These are phyloP conservation scores for Fusarium sp. DNA, from an alignment of 2,329 filamentous ascomycete species.

Conservation along the genomic window DNA sequence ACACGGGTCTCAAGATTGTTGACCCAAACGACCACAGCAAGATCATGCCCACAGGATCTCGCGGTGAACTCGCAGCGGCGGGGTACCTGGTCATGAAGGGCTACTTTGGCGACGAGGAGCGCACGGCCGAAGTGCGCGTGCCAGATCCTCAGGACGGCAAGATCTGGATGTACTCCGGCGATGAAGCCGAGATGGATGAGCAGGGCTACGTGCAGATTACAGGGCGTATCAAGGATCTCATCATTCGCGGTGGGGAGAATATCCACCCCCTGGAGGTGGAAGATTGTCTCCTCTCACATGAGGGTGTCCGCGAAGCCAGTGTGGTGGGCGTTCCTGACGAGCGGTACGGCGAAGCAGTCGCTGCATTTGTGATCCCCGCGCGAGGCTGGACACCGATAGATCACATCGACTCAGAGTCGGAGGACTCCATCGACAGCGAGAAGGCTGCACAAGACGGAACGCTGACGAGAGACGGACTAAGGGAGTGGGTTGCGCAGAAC, in stretches of 20 bases:
- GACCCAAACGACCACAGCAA: constrained; percentile 72
- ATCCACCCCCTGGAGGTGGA: constrained; percentile 96
- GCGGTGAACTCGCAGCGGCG: constrained; percentile 85
- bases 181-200: constrained; percentile 88
- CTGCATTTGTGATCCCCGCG: constrained; percentile 81
- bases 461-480: constrained; percentile 73
- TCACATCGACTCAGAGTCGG: constrained; percentile 39
- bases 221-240: constrained; percentile 93
- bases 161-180: constrained; percentile 93
- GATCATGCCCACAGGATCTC: constrained; percentile 75
- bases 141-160: constrained; percentile 64
- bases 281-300: constrained; percentile 84
- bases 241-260: constrained; percentile 96
- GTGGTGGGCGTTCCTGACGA: constrained; percentile 89
- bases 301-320: constrained; percentile 80
- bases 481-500: constrained; percentile 79
- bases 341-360: constrained; percentile 88
- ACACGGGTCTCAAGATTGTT: constrained; percentile 85
- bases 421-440: constrained; percentile 36
- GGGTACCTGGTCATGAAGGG: constrained; percentile 94
- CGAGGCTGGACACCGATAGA: constrained; percentile 47
- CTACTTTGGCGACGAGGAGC: constrained; percentile 84
- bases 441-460: constrained; percentile 41
- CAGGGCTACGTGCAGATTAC: constrained; percentile 92
- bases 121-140: constrained; percentile 77